These are phyloP conservation scores for Naganishia onofrii DNA, from an alignment of 768 basidiomycete species.

Conservation along the genomic window DNA sequence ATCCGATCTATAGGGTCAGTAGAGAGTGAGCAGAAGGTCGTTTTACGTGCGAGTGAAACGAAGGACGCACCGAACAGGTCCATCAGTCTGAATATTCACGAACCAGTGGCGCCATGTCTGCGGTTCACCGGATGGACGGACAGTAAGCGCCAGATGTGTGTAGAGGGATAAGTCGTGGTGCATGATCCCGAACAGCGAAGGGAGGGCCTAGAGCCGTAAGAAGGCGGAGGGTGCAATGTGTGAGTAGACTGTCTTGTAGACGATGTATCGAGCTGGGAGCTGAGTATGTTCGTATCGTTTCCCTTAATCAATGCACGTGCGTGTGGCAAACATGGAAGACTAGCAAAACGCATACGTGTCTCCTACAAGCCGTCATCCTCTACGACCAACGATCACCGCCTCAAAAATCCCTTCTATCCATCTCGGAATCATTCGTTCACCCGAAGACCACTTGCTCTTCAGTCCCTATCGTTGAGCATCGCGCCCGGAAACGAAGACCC, in stretches of 20 bases:
- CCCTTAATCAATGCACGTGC: no score
- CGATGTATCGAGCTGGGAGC: background rate
- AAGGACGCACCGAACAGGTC: slow-evolving; percentile 51
- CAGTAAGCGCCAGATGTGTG: slow-evolving; percentile 72
- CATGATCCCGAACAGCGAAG: slow-evolving; percentile 82
- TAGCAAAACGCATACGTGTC: no score
- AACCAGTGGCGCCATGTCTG: slow-evolving; percentile 60
- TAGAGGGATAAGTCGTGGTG: slow-evolving; percentile 80
- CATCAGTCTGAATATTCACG: slow-evolving; percentile 88
- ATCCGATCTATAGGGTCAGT: slow-evolving; percentile 60
- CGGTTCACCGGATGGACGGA: slow-evolving; percentile 49
- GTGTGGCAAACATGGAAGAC: no score
- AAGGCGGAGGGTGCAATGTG: no score
- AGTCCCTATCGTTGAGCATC: no score
- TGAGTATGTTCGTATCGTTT: no score
- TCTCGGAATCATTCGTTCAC: no score
- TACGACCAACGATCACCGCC: no score
- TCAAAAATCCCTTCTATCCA: no score
- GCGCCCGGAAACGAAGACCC: no score
- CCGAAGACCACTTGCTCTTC: no score
- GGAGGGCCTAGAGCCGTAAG: slow-evolving; percentile 55
- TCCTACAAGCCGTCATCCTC: no score
- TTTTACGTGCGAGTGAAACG: background rate
- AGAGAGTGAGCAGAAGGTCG: background rate
- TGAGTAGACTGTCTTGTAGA: background rate